A percentile compares a stretch with the other conserved stretches of the same genome.
These are phyloP conservation scores for Ballota nigra DNA, from an alignment of 257 asterid species.

Conservation along the genomic window DNA sequence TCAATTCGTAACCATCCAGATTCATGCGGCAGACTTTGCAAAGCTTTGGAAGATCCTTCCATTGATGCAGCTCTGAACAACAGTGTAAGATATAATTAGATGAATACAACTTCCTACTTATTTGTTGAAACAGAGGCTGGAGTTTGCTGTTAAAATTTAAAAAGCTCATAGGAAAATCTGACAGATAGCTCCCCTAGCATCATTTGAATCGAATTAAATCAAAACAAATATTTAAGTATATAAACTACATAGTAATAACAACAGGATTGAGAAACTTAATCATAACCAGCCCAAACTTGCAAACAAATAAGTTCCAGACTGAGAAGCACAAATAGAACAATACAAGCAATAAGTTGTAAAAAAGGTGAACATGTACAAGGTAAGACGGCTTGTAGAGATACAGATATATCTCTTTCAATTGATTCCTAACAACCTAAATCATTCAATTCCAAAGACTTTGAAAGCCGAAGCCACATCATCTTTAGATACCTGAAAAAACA, in stretches of 20 bases:
- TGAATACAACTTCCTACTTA: slow-evolving; percentile 6
- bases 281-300: slow-evolving; percentile 14
- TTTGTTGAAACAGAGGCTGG: slow-evolving; percentile 17
- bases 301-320: slow-evolving; percentile 17
- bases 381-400: neutral
- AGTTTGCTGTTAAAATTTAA: slow-evolving; percentile 2
- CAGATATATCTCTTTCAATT: neutral
- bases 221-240: neutral
- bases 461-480: slow-evolving; percentile 4
- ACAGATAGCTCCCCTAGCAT: slow-evolving; percentile 12
- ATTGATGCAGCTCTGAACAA: slow-evolving; percentile 78
- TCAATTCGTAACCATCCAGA: slow-evolving; percentile 76
- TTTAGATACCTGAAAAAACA: slow-evolving; percentile 78
- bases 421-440: slow-evolving; percentile 1
- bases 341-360: neutral
- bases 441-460: slow-evolving; percentile 7
- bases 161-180: neutral
- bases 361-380: neutral
- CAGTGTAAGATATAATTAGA: slow-evolving; percentile 14
- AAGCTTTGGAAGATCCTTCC: slow-evolving; percentile 74
- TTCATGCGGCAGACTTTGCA: slow-evolving; percentile 74
- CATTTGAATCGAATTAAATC: slow-evolving; percentile 20
- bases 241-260: neutral
- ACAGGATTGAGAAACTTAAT: slow-evolving; percentile 1
- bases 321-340: slow-evolving; percentile 9